These are phyloP conservation scores for Russula virescens DNA, from an alignment of 768 basidiomycete species.

Conservation along the genomic window DNA sequence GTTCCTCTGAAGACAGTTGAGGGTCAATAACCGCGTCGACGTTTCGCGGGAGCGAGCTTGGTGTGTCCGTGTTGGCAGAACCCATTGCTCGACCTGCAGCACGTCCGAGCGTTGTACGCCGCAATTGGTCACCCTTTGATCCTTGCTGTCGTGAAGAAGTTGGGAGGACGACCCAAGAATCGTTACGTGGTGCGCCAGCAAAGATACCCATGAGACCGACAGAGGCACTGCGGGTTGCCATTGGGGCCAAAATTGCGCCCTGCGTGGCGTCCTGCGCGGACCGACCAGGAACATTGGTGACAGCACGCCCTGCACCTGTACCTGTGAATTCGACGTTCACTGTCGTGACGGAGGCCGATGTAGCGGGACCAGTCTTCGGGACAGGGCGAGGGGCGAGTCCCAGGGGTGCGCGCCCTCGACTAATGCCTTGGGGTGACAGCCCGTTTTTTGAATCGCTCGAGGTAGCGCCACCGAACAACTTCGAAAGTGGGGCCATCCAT, in stretches of 20 bases:
- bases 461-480: conserved; percentile 53
- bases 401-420: conserved; percentile 26
- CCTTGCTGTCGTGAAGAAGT: conserved; percentile 9
- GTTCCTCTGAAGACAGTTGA: conserved; percentile 39
- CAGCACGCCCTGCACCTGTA: conserved; percentile 51
- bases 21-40: conserved; percentile 25
- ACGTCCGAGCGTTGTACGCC: conserved; percentile 16
- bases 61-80: neutral
- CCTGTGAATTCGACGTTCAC: conserved; percentile 96
- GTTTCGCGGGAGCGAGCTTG: conserved; percentile 7
- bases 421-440: conserved; percentile 24
- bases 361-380: conserved; percentile 78
- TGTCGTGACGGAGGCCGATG: conserved; percentile 83
- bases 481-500: conserved; percentile 87
- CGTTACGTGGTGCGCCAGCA: conserved; percentile 73
- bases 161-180: conserved; percentile 69
- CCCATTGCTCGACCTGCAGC: conserved; percentile 3
- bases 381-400: conserved; percentile 45
- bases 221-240: conserved; percentile 19
- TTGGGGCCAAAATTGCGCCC: conserved; percentile 32
- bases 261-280: conserved; percentile 10
- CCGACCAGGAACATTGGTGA: conserved; percentile 39
- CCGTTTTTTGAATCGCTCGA: conserved; percentile 27
- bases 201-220: conserved; percentile 78
- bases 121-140: conserved; percentile 10